Percentiles rank a stretch among this genome's conserved stretches.
These are phyloP conservation scores for Eruca vesicaria DNA, from an alignment of 441 rosid species.

Conservation along the genomic window DNA sequence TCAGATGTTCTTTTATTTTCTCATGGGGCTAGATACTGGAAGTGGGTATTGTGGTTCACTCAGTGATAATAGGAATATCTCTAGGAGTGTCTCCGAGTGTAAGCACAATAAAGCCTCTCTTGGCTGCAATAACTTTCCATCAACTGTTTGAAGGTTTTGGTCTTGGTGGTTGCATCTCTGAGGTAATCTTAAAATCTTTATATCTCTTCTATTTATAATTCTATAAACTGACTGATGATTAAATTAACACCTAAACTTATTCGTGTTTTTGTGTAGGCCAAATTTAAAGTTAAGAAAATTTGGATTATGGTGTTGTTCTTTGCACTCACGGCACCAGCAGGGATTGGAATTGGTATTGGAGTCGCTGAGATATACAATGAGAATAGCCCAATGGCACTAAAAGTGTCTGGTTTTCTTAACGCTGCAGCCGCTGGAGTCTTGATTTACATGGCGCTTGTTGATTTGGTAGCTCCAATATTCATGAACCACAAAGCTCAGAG, in stretches of 20 bases:
- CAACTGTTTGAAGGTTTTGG: slow-evolving; percentile 64
- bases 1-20: not conserved
- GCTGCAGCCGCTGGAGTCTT: slow-evolving; percentile 30
- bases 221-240: not conserved
- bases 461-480: slow-evolving; percentile 31
- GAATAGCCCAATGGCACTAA: slow-evolving; percentile 29
- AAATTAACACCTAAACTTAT: not conserved
- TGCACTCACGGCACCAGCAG: slow-evolving; percentile 30
- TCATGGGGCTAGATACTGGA: slow-evolving; percentile 40
- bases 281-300: slow-evolving; percentile 7
- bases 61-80: slow-evolving; percentile 50
- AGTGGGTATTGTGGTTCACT: slow-evolving; percentile 54
- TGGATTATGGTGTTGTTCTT: slow-evolving; percentile 29
- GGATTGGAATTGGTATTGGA: slow-evolving; percentile 28
- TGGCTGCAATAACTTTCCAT: slow-evolving; percentile 54
- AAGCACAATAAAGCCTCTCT: slow-evolving; percentile 44
- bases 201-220: not conserved
- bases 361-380: slow-evolving; percentile 25
- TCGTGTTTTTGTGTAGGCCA: slow-evolving; percentile 14
- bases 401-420: slow-evolving; percentile 29
- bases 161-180: slow-evolving; percentile 58
- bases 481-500: slow-evolving; percentile 25
- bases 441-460: slow-evolving; percentile 36
- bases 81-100: slow-evolving; percentile 44
- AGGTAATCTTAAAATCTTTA: slow-evolving; percentile 27